Conservation (phyloP, 1,139 yeast genomes). For the Hansenula sp. region DNA sequence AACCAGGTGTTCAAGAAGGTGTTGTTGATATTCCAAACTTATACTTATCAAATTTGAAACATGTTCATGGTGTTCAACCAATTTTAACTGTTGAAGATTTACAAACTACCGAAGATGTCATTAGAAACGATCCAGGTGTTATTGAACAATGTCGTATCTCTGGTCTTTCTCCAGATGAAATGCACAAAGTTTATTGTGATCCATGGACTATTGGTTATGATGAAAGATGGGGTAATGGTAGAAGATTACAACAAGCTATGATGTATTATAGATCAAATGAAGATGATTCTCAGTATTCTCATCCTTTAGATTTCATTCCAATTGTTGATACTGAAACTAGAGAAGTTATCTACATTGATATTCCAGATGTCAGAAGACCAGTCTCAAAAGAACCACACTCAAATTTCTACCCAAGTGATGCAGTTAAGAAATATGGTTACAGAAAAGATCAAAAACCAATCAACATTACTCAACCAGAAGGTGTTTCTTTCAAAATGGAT, state of each 20-base stretch:
- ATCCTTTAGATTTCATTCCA: constrained; percentile 80
- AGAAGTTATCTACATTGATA: constrained; percentile 68
- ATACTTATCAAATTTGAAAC: constrained; percentile 41
- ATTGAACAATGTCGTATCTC: constrained; percentile 68
- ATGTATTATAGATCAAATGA: constrained; percentile 75
- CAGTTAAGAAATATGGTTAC: constrained; percentile 57
- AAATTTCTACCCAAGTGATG: constrained; percentile 62
- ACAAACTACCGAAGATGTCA: constrained; percentile 55
- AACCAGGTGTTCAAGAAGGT: constrained; percentile 65
- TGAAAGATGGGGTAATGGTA: constrained; percentile 76
- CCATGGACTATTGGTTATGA: constrained; percentile 86
- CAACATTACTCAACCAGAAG: constrained; percentile 73
- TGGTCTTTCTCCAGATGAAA: constrained; percentile 61
- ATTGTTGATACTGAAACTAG: constrained; percentile 69
- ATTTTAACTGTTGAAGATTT: constrained; percentile 70
- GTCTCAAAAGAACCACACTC: constrained; percentile 64
- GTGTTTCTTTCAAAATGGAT: constrained; percentile 68
- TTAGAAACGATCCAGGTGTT: constrained; percentile 65
- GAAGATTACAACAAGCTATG: constrained; percentile 76
- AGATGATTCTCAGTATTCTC: constrained; percentile 80
- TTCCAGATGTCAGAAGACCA: constrained; percentile 71
- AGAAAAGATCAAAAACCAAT: constrained; percentile 60
- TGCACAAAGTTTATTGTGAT: constrained; percentile 74
- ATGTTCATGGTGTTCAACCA: constrained; percentile 63
- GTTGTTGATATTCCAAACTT: constrained; percentile 51